Percentiles rank a stretch among this genome's conserved stretches.
phyloP scores from a whole-genome alignment of 192 early-diverging fungal species.

The Cladochytrium replicatum region DNA sequence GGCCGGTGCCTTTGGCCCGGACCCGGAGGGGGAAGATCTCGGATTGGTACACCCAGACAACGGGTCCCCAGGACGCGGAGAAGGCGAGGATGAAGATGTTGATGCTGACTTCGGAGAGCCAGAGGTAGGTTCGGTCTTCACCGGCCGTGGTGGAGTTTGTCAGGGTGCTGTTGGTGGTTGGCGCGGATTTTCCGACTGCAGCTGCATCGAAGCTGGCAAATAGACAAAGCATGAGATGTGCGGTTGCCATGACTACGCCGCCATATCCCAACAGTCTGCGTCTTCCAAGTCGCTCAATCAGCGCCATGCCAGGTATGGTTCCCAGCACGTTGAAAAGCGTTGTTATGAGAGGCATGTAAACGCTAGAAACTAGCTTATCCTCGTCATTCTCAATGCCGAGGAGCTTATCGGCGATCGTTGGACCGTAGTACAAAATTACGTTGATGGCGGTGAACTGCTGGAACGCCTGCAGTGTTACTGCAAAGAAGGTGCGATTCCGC shows the following conservation, averaged over 20 bases:
- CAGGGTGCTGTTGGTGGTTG: too few species aligned
- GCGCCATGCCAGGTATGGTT: slow-evolving; percentile 83
- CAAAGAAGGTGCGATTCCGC: slow-evolving; percentile 47
- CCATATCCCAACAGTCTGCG: slow-evolving; percentile 67
- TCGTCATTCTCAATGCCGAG: too few species aligned
- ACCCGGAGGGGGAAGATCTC: slow-evolving; percentile 68
- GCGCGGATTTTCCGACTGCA: slow-evolving; percentile 9
- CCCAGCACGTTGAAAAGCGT: slow-evolving; percentile 73
- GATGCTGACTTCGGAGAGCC: slow-evolving; percentile 46
- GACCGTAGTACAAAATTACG: slow-evolving; percentile 76
- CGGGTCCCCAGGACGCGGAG: slow-evolving; percentile 67
- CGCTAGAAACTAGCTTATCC: slow-evolving; percentile 45
- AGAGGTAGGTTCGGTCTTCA: slow-evolving; percentile 6
- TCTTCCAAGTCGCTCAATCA: slow-evolving; percentile 77
- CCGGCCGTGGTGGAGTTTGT: too few species aligned
- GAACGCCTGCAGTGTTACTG: slow-evolving; percentile 48
- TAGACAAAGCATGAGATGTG: slow-evolving; percentile 51
- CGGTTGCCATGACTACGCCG: slow-evolving; percentile 54
- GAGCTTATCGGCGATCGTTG: too few species aligned
- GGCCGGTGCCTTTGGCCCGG: slow-evolving; percentile 49
- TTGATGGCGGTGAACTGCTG: slow-evolving; percentile 68
- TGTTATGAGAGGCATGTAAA: slow-evolving; percentile 41
- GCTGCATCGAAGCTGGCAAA: slow-evolving; percentile 32
- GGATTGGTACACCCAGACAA: slow-evolving; percentile 62
- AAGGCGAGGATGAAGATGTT: slow-evolving; percentile 57